Base-by-base conservation (phyloP, 192 early-diverging fungal species). In the Linnemannia zychae region DNA sequence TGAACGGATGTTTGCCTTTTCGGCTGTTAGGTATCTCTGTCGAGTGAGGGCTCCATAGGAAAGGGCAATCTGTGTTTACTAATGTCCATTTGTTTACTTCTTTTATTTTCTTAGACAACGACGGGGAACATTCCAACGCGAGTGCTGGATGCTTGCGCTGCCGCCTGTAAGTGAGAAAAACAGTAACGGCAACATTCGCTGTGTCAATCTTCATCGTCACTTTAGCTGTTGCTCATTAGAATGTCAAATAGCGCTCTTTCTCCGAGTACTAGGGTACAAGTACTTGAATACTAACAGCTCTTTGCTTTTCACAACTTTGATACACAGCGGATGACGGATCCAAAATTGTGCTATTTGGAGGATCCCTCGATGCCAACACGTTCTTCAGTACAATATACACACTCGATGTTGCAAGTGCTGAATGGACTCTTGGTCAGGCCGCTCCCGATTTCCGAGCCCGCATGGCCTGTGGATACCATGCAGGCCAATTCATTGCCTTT, bases 271-370 rank as follows among this genome's bases (percentile, higher is more conserved):
- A 44, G 3, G 9, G 3, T 44, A 44, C 40, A 6, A 44, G 40
- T 44, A 44, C 40, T 6, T 44, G 40, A 44, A 3, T 44, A 44
- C 40, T 44, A 44, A 6, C 9, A 9, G 9, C 40, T 6, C 40
- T 9, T 44, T 44, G 40, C 40, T 60, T 13, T 7, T 28, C 18
- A 24, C 53, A 18, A 37, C 12, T 37, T 9, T 72, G 33, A 6
- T 38, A 15, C 17, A 50, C 33, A 85, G 82, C 67, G 0, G 77
- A 75, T 7, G 82, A 85, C 20, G 82, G 82, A 12, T 78, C 77
- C 12, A 78, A 75, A 28, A 75, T 85, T 28, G 50, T 75, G 1
- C 7, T 85, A 28, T 85, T 85, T 67, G 82, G 82, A 48, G 82
- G 82, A 4, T 71, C 76, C 6, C n/a, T 70, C 4, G 82, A 79